A percentile compares a stretch with the other conserved stretches of the same genome.
Conservation (phyloP, 208 protist genomes). For the Trypanosomatidae sp. region DNA sequence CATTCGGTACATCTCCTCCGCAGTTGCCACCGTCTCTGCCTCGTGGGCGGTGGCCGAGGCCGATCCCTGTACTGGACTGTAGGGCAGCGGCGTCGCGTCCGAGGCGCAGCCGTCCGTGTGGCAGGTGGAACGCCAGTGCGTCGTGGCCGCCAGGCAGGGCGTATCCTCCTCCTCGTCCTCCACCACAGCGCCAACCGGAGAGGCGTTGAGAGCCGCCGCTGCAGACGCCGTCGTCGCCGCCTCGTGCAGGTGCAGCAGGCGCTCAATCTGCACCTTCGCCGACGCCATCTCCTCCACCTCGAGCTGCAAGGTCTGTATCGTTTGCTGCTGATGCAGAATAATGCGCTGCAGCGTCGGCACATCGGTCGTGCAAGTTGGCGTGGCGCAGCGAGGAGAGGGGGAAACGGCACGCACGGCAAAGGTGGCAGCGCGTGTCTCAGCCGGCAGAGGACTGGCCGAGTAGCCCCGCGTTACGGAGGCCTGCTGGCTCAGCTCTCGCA, state of each 20-base stretch:
- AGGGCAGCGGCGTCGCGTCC: too few species aligned
- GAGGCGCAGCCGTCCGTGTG: slow-evolving; percentile 15
- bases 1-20: slow-evolving; percentile 18
- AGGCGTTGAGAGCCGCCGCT: background rate
- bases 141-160: slow-evolving; percentile 8
- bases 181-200: too few species aligned
- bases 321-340: slow-evolving; percentile 46
- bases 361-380: slow-evolving; percentile 29
- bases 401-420: slow-evolving; percentile 9
- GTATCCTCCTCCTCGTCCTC: slow-evolving; percentile 19
- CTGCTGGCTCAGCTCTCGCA: slow-evolving; percentile 40
- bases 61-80: background rate
- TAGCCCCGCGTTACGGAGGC: slow-evolving; percentile 11
- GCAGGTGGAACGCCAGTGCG: slow-evolving; percentile 29
- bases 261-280: slow-evolving; percentile 24
- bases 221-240: background rate
- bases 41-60: background rate
- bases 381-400: slow-evolving; percentile 27
- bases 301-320: slow-evolving; percentile 35
- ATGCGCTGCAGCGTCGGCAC: slow-evolving; percentile 40
- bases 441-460: slow-evolving; percentile 10
- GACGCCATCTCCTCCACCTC: slow-evolving; percentile 31
- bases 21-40: background rate
- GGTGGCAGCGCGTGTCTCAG: background rate
- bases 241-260: slow-evolving; percentile 22